Evolutionary conservation across 208 protist species (phyloP), one percentile per base, ranked within the genome.

Genomic region (Leishmania martiniquensis): DNA sequence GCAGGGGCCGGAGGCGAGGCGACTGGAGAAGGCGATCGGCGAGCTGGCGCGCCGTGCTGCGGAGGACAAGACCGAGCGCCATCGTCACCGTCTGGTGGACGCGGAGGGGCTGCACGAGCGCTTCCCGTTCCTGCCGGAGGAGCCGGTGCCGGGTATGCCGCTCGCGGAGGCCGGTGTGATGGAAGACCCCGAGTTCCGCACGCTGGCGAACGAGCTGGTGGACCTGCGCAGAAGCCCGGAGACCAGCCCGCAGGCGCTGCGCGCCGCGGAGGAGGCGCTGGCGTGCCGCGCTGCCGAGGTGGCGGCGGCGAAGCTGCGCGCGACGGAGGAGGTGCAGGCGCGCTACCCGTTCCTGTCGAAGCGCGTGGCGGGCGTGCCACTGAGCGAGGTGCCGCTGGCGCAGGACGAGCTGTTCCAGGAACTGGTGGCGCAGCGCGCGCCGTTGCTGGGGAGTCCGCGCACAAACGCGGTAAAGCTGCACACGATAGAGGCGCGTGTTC

Each of bases 301-400:
- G 20, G 84, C 67, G 25, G 29, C 57, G 34, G 57, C 65, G 60
- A 84, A 85, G 75, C 84, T 76, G 63, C 42, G 63, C 67, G 81
- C 84, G 4, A 75, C 81, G n/a, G 80, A 82, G 39, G 80, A 84
- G 62, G 77, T 68, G 75, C 68, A 83, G 75, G 63, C 59, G 78
- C 68, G 87, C 67, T 89, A 87, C 76, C 87, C 87, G 51, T 91
- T 88, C 77, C 83, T 91, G 52, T 39, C 69, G 13, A 55, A 66
- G 69, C 81, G 85, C 55, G 76, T 91, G 62, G 77, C 59, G 15
- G 87, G 78, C 63, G 85, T 89, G 52, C 71, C 85, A 39, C 62
- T 91, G 51, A 71, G 75, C 60, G 80, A 89, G 44, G 73, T 89
- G 66, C 76, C 65, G 37, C 82, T 91, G 52, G 81, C 37, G 29